Conservation (phyloP, 1,284 basidiomycete species). For the Xerocomus minutiporus region DNA sequence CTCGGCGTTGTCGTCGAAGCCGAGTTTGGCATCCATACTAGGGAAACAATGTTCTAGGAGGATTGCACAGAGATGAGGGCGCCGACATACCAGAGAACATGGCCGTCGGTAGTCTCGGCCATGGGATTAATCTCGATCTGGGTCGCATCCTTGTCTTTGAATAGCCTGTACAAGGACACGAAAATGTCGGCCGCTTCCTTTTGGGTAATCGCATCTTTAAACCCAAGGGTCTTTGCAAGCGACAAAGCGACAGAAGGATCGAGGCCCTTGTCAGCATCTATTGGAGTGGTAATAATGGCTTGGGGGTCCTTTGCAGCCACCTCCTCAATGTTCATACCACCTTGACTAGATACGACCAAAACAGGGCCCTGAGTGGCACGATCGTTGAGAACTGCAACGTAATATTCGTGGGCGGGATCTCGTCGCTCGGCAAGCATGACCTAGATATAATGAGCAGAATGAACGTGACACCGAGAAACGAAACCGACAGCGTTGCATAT, state of each 20-base stretch:
- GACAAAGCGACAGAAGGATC: conserved; percentile 68
- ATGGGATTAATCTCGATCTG: conserved; percentile 99
- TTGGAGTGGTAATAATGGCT: conserved; percentile 95
- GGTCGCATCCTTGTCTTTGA: conserved; percentile 98
- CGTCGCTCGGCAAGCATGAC: conserved; percentile 98
- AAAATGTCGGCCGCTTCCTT: conserved; percentile 90
- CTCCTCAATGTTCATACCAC: conserved; percentile 99
- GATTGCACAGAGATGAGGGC: conserved; percentile 6
- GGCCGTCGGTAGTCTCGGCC: conserved; percentile 91
- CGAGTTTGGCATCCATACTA: conserved; percentile 99
- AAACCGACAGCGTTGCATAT: conserved; percentile 86
- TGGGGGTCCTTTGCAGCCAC: conserved; percentile 96
- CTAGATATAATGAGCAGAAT: conserved; percentile 38
- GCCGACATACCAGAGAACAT: conserved; percentile 79
- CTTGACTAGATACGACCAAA: conserved; percentile 90
- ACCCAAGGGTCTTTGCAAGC: conserved; percentile 89
- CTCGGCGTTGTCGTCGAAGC: conserved; percentile 98
- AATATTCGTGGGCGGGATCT: conserved; percentile 95
- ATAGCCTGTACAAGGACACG: conserved; percentile 92
- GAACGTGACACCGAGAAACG: conserved; percentile 10
- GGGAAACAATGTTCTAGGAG: conserved; percentile 8
- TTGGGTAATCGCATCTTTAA: conserved; percentile 70
- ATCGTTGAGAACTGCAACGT: conserved; percentile 96
- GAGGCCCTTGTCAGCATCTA: conserved; percentile 85
- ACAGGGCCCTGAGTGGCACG: conserved; percentile 87